Conservation (phyloP, 352 stramenopile species). For the Elongisporangium prolatum region DNA sequence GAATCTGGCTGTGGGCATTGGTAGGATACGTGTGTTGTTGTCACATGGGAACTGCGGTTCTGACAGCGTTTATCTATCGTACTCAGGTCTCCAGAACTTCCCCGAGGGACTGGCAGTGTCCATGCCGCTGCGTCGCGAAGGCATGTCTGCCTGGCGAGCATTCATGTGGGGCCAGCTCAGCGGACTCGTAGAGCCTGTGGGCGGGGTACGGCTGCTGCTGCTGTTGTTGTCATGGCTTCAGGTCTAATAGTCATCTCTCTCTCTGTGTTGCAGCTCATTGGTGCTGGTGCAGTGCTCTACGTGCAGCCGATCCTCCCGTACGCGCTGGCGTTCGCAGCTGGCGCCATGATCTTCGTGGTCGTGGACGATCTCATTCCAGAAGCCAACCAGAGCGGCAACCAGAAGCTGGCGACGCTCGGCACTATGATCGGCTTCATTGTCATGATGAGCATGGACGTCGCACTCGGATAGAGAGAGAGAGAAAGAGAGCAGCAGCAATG, state of each 20-base stretch:
- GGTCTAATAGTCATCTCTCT: slow-evolving; percentile 1
- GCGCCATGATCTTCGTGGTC: slow-evolving; percentile 91
- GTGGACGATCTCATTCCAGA: slow-evolving; percentile 90
- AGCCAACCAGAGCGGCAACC: slow-evolving; percentile 83
- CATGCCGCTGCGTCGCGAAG: slow-evolving; percentile 81
- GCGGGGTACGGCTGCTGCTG: slow-evolving; percentile 48
- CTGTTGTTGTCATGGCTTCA: slow-evolving; percentile 3
- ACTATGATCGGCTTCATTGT: slow-evolving; percentile 89
- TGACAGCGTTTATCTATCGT: too few species aligned
- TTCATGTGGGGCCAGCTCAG: slow-evolving; percentile 91
- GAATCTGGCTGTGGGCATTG: slow-evolving; percentile 86
- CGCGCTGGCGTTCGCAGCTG: slow-evolving; percentile 86
- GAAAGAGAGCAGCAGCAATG: background rate
- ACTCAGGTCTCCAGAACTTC: slow-evolving; percentile 82
- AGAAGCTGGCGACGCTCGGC: slow-evolving; percentile 82
- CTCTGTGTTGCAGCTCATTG: slow-evolving; percentile 62
- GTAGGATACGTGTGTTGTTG: background rate
- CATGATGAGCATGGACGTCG: slow-evolving; percentile 91
- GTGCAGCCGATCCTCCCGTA: slow-evolving; percentile 88
- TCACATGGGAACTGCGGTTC: background rate
- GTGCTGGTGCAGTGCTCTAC: slow-evolving; percentile 77
- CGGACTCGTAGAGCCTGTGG: slow-evolving; percentile 85
- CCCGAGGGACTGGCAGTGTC: slow-evolving; percentile 87
- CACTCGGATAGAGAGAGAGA: slow-evolving; percentile 48
- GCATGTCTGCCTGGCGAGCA: slow-evolving; percentile 73